A percentile compares a stretch with the other conserved stretches of the same genome.
Conservation (phyloP, 1,284 basidiomycete genomes). For the Ustilago curta region DNA sequence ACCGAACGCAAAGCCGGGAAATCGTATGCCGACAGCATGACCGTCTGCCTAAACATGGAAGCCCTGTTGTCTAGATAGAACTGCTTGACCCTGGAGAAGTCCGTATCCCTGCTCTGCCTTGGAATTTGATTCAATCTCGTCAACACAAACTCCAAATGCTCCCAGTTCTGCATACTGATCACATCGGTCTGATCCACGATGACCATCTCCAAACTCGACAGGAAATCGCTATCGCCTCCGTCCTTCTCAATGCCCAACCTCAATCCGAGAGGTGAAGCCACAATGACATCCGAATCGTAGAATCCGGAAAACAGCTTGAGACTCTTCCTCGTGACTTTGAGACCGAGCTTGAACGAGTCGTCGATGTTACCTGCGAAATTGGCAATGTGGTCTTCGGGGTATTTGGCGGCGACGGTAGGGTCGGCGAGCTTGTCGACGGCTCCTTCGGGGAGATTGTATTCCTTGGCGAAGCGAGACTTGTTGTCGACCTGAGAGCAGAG, state of each 20-base stretch:
- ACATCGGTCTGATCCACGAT: conserved; percentile 93
- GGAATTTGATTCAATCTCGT: conserved; percentile 87
- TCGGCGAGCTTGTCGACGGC: conserved; percentile 83
- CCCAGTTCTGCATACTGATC: conserved; percentile 99
- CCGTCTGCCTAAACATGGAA: conserved; percentile 81
- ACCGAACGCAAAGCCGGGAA: conserved; percentile 86
- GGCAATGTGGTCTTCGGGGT: conserved; percentile 89
- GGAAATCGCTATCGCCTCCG: conserved; percentile 79
- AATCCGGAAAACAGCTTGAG: conserved; percentile 88
- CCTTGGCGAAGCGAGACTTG: conserved; percentile 80
- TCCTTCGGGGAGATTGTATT: conserved; percentile 85
- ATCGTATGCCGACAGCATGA: conserved; percentile 88
- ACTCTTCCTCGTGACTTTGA: conserved; percentile 91
- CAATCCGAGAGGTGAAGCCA: conserved; percentile 92
- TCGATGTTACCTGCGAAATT: conserved; percentile 97
- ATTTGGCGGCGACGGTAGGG: conserved; percentile 73
- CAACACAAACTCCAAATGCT: conserved; percentile 91
- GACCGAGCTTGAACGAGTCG: conserved; percentile 90
- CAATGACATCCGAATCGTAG: conserved; percentile 88
- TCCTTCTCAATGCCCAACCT: conserved; percentile 94
- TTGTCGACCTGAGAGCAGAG: conserved; percentile 72
- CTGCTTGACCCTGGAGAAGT: conserved; percentile 95
- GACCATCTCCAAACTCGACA: conserved; percentile 92
- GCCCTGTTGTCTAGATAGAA: conserved; percentile 96
- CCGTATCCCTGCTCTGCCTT: conserved; percentile 89